These are phyloP conservation scores for Psilocybe azurescens DNA, from an alignment of 768 basidiomycete genomes.

Conservation along the genomic window DNA sequence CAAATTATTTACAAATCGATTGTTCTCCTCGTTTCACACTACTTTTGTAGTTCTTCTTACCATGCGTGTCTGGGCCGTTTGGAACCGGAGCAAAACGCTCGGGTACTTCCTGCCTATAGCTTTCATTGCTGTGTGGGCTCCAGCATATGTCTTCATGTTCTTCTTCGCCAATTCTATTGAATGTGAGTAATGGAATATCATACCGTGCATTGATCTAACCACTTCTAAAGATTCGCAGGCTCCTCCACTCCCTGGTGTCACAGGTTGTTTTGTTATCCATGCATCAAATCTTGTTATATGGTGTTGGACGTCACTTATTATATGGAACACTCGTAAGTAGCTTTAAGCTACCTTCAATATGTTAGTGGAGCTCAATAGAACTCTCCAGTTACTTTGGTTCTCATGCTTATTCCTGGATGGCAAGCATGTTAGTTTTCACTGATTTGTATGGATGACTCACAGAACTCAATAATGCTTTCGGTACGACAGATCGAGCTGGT, in stretches of 20 bases:
- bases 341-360: background rate
- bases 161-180: slow-evolving; percentile 5
- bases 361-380: background rate
- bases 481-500: slow-evolving; percentile 1
- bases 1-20: background rate
- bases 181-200: slow-evolving; percentile 4
- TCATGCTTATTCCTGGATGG: slow-evolving; percentile 18
- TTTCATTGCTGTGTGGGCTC: slow-evolving; percentile 3
- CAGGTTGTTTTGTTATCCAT: slow-evolving; percentile 15
- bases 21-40: background rate
- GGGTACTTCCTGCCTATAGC: slow-evolving; percentile 1
- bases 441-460: background rate
- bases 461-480: background rate
- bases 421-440: slow-evolving; percentile 4
- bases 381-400: slow-evolving; percentile 10
- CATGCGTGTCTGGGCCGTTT: slow-evolving; percentile 17
- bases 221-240: background rate
- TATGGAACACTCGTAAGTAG: slow-evolving; percentile 11
- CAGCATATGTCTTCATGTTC: slow-evolving; percentile 10
- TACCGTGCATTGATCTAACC: background rate
- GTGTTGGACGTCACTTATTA: slow-evolving; percentile 18
- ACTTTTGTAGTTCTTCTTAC: slow-evolving; percentile 13
- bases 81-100: slow-evolving; percentile 9
- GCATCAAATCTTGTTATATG: slow-evolving; percentile 8
- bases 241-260: slow-evolving; percentile 5